A percentile compares a stretch with the other conserved stretches of the same genome.
Conservation (phyloP, 495 filamentous ascomycete genomes). For the Hypoxylon rickii region DNA sequence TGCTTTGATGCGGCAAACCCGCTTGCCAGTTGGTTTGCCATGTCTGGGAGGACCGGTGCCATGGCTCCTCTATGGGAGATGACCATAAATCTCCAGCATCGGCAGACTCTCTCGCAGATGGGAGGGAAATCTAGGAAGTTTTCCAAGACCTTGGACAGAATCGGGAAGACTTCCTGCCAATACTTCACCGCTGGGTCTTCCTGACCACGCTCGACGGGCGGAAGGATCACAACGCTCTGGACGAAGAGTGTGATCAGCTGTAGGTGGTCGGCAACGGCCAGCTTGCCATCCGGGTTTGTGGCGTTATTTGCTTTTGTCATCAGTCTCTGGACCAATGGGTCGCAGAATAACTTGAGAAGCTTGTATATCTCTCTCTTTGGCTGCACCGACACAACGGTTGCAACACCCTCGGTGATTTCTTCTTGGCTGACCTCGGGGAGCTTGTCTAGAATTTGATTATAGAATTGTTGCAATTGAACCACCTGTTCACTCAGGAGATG, state of each 20-base stretch:
- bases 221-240: slow-evolving; percentile 69
- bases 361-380: slow-evolving; percentile 77
- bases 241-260: slow-evolving; percentile 90
- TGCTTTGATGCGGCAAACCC: slow-evolving; percentile 87
- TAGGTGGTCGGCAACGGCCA: slow-evolving; percentile 86
- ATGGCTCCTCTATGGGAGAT: slow-evolving; percentile 92
- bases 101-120: slow-evolving; percentile 89
- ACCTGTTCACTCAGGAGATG: slow-evolving; percentile 80
- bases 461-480: slow-evolving; percentile 85
- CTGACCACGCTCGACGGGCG: slow-evolving; percentile 70
- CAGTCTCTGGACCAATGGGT: slow-evolving; percentile 83
- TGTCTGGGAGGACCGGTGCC: slow-evolving; percentile 76
- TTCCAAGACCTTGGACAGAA: slow-evolving; percentile 80
- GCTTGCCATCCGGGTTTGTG: slow-evolving; percentile 75
- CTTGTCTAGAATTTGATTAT: slow-evolving; percentile 82
- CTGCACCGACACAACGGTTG: slow-evolving; percentile 85
- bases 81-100: slow-evolving; percentile 95
- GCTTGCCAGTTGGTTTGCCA: slow-evolving; percentile 83
- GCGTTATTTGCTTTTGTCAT: slow-evolving; percentile 87
- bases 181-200: slow-evolving; percentile 95
- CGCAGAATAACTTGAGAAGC: slow-evolving; percentile 88
- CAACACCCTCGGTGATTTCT: slow-evolving; percentile 93
- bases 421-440: slow-evolving; percentile 86
- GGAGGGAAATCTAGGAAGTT: slow-evolving; percentile 83
- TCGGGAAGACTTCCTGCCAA: slow-evolving; percentile 88